A percentile compares a stretch with the other conserved stretches of the same genome.
Evolutionary conservation across 2,329 filamentous ascomycete genomes (phyloP).

Genomic region (Botrytis byssoidea): DNA sequence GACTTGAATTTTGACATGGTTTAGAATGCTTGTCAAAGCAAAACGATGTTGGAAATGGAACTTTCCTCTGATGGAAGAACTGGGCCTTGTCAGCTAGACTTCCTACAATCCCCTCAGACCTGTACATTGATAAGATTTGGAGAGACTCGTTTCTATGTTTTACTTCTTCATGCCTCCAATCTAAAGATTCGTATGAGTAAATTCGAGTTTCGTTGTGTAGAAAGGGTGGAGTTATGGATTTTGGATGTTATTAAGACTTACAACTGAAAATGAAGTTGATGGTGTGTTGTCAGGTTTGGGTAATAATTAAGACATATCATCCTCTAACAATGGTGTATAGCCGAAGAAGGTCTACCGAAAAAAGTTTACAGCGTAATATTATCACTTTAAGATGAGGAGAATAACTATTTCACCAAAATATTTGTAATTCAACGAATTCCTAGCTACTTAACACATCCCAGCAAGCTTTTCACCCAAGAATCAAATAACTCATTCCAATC

Average conservation of each 20-base stretch:
- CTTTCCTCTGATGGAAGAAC: fast-evolving
- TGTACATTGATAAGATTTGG: background rate
- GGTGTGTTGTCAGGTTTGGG: background rate
- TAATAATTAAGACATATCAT: background rate
- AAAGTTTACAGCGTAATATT: background rate
- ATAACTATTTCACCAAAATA: background rate
- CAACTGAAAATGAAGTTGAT: background rate
- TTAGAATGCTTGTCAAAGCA: background rate
- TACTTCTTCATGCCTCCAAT: background rate
- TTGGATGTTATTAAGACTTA: background rate
- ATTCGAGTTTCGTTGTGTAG: background rate
- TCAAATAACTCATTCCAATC: background rate
- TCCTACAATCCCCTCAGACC: background rate
- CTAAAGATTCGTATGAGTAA: background rate
- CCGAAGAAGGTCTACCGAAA: background rate
- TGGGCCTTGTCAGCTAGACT: background rate
- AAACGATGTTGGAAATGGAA: background rate
- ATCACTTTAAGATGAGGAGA: background rate
- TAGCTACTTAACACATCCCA: background rate
- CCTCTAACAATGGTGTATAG: background rate
- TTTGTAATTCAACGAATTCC: background rate
- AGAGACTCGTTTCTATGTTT: background rate
- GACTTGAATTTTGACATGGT: background rate
- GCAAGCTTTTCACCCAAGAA: background rate
- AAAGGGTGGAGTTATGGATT: fast-evolving